Percentiles rank a stretch among this genome's conserved stretches.
These are phyloP conservation scores for Eucalyptus paniculata DNA, from an alignment of 345 rosid species.

Conservation along the genomic window DNA sequence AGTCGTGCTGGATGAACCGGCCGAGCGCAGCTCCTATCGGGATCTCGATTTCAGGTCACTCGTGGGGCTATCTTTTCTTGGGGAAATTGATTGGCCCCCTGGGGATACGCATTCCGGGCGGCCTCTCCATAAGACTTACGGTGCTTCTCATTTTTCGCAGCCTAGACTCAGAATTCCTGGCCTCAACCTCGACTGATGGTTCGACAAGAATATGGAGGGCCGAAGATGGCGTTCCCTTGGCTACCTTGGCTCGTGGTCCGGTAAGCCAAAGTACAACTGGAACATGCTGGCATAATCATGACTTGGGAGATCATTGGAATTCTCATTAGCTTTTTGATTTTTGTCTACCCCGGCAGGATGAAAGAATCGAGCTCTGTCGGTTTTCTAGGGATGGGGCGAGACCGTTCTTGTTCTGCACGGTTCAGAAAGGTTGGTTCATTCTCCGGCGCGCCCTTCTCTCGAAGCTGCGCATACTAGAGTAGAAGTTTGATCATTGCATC, in stretches of 20 bases:
- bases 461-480: not conserved
- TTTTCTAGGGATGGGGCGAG: slow-evolving; percentile 89
- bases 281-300: too few relatives aligned
- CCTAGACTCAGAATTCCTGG: slow-evolving; percentile 91
- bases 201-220: slow-evolving; percentile 86
- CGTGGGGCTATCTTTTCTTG: rapidly evolving
- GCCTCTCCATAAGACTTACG: not conserved
- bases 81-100: not conserved
- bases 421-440: slow-evolving; percentile 41
- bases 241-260: slow-evolving; percentile 57
- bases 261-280: slow-evolving; percentile 12
- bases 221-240: slow-evolving; percentile 67
- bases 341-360: slow-evolving; percentile 34
- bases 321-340: not conserved
- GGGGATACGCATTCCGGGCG: not conserved
- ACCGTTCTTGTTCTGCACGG: slow-evolving; percentile 80
- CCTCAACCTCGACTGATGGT: slow-evolving; percentile 80
- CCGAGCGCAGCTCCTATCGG: slow-evolving; percentile 61
- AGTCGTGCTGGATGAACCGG: slow-evolving; percentile 56
- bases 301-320: not conserved
- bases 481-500: not conserved
- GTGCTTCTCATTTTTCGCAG: slow-evolving; percentile 11
- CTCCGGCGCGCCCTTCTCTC: not conserved
- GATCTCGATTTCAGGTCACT: slow-evolving; percentile 85
- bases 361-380: slow-evolving; percentile 70